Base-by-base conservation (phyloP, 495 filamentous ascomycete species). In the Annulohypoxylon maeteangense region DNA sequence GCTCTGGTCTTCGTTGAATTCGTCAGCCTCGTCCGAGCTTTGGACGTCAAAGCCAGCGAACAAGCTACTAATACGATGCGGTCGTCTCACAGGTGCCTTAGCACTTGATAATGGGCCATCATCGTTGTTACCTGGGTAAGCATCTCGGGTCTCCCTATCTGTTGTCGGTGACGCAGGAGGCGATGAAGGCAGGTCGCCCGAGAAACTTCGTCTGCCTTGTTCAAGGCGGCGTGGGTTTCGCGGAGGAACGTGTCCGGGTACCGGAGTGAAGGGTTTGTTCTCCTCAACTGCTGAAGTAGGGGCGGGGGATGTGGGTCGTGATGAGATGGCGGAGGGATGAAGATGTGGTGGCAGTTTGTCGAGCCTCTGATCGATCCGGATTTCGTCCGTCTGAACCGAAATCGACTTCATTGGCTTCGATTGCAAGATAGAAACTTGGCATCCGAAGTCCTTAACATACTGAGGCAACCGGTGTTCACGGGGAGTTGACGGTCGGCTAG, bases 341-440 rank as follows among this genome's bases (percentile, higher is more conserved):
- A 97, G 83, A 75, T 94, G 90, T 1, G 91, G 87, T 20, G 93
- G 92, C 16, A 97, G 80, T 74, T 87, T 91, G 44, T 89, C 85
- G 27, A 90, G 83, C 58, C 93, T 86, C 80, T 86, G 87, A 76
- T 94, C 94, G 16, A 94, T 84, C 47, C 89, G 83, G 67, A 97
- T 97, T 67, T 91, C 90, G 62, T 98, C 93, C 8, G 95, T 99
- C 82, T 99, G 96, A 45, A 97, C 87, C 3, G 91, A 90, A 16
- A 87, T 73, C 14, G 93, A 93, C 44, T 87, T 86, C 11, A 87
- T 90, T 6, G 83, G 75, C 11, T 78, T 72, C 62, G 78, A 71
- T 71, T 71, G 66, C 12, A 79, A 65, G 38, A 86, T 71, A 8
- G 80, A 80, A 32, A 85, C 85, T 61, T 88, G 86, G 67, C 85